These are phyloP conservation scores for Salvia hispanica DNA, from an alignment of 257 asterid species.

Conservation along the genomic window DNA sequence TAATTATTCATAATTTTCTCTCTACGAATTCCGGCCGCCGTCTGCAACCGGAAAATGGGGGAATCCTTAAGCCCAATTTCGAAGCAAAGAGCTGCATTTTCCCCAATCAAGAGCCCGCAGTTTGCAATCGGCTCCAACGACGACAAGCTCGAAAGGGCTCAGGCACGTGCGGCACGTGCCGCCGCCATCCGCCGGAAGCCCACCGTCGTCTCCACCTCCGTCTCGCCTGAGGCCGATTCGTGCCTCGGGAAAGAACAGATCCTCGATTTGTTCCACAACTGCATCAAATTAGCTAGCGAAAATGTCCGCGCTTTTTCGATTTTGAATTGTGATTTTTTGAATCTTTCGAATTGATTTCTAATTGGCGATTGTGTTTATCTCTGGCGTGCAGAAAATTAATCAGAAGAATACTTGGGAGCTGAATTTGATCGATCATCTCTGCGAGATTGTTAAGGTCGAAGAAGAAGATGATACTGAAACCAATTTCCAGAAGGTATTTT, in stretches of 20 bases:
- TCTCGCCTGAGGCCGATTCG: slow-evolving; percentile 38
- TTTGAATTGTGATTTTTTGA: background rate
- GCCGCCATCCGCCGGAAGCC: slow-evolving; percentile 84
- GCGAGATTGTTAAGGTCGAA: slow-evolving; percentile 78
- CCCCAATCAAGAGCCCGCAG: slow-evolving; percentile 74
- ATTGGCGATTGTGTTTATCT: slow-evolving; percentile 5
- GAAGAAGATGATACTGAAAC: slow-evolving; percentile 82
- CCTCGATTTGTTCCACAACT: slow-evolving; percentile 77
- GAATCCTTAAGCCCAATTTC: slow-evolving; percentile 71
- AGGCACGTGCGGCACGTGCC: slow-evolving; percentile 96
- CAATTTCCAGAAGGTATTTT: slow-evolving; percentile 84
- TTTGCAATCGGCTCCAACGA: slow-evolving; percentile 58
- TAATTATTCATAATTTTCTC: background rate
- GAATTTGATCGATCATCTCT: slow-evolving; percentile 81
- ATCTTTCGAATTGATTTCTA: background rate
- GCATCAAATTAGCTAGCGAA: slow-evolving; percentile 96
- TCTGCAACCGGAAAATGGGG: slow-evolving; percentile 47
- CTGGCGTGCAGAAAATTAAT: slow-evolving; percentile 70
- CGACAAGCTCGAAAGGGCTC: slow-evolving; percentile 91
- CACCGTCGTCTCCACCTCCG: slow-evolving; percentile 32
- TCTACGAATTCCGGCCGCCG: slow-evolving; percentile 13
- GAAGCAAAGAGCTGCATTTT: slow-evolving; percentile 64
- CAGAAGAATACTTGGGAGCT: slow-evolving; percentile 98
- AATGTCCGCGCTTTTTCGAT: slow-evolving; percentile 46
- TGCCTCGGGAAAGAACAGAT: slow-evolving; percentile 79